A percentile compares a stretch with the other conserved stretches of the same genome.
These are phyloP conservation scores for Filobasidium uniguttulatum DNA, from an alignment of 1,284 basidiomycete genomes.

Conservation along the genomic window DNA sequence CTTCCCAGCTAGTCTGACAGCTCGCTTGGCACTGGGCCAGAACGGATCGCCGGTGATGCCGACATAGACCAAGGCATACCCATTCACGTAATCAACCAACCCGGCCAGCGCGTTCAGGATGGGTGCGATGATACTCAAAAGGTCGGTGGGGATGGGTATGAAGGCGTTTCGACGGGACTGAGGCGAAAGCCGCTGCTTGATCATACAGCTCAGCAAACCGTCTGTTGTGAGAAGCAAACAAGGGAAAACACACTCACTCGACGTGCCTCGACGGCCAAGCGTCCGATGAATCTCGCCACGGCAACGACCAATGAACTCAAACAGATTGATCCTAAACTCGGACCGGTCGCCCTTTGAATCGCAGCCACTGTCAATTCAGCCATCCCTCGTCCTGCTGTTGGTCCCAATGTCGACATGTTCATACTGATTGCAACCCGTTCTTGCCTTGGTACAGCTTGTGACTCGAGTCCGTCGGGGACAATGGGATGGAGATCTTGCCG, in stretches of 20 bases:
- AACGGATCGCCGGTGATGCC: constrained; percentile 77
- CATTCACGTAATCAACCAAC: constrained; percentile 59
- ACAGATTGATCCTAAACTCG: constrained; percentile 64
- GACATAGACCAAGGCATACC: constrained; percentile 67
- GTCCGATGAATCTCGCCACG: constrained; percentile 41
- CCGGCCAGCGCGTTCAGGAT: constrained; percentile 42
- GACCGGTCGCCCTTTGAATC: constrained; percentile 60
- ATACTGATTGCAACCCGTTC: too few relatives aligned
- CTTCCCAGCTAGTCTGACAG: constrained; percentile 39
- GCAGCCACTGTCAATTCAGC: constrained; percentile 57
- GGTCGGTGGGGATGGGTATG: constrained; percentile 34
- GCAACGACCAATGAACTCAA: constrained; percentile 65
- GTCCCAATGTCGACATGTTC: constrained; percentile 4
- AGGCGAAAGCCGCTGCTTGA: too few relatives aligned
- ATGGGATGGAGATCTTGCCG: constrained; percentile 42
- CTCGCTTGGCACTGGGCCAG: constrained; percentile 58
- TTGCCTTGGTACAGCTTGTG: too few relatives aligned
- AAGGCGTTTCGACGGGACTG: too few relatives aligned
- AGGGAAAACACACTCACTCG: constrained; percentile 1
- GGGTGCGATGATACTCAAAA: constrained; percentile 36
- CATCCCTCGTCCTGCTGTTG: constrained; percentile 43
- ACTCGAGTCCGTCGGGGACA: neutral
- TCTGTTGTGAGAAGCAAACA: neutral
- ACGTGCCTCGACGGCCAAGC: constrained; percentile 24
- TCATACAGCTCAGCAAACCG: neutral